These are phyloP conservation scores for Delphinella strobiligena DNA, from an alignment of 2,329 filamentous ascomycete species.

Conservation along the genomic window DNA sequence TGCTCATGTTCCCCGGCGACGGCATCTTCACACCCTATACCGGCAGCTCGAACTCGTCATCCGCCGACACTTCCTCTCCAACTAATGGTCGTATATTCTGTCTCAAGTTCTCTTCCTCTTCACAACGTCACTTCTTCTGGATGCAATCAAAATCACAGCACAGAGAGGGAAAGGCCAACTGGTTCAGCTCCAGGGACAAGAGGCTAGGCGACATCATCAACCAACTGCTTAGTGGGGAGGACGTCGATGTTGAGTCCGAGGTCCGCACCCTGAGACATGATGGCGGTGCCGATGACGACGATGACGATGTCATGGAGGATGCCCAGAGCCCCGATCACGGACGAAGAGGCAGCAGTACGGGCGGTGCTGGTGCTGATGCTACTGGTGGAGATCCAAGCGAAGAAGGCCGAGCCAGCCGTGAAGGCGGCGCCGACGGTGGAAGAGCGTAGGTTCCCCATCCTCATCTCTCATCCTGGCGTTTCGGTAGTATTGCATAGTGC, in stretches of 20 bases:
- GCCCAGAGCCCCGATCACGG: slow-evolving; percentile 52
- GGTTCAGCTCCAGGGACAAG: slow-evolving; percentile 73
- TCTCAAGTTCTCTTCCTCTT: slow-evolving; percentile 87
- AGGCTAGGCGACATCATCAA: slow-evolving; percentile 85
- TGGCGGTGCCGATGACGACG: slow-evolving; percentile 43
- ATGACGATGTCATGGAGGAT: slow-evolving; percentile 64
- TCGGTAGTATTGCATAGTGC: background rate
- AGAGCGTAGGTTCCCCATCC: slow-evolving; percentile 82
- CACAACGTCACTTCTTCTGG: slow-evolving; percentile 89
- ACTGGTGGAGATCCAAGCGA: slow-evolving; percentile 86
- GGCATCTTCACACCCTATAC: slow-evolving; percentile 73
- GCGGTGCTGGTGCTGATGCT: slow-evolving; percentile 73
- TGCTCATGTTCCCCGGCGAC: slow-evolving; percentile 88
- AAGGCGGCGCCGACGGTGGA: slow-evolving; percentile 90
- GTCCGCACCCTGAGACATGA: slow-evolving; percentile 45
- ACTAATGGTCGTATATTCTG: slow-evolving; percentile 83
- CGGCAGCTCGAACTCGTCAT: slow-evolving; percentile 27
- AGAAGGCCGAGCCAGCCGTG: slow-evolving; percentile 77
- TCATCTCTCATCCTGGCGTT: background rate
- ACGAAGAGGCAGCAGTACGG: slow-evolving; percentile 44
- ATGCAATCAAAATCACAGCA: slow-evolving; percentile 82
- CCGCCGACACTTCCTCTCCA: slow-evolving; percentile 41
- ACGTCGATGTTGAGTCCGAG: slow-evolving; percentile 66
- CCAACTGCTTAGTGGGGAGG: slow-evolving; percentile 72
- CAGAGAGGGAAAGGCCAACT: slow-evolving; percentile 55